Evolutionary conservation across 2,329 filamentous ascomycete genomes (phyloP).

Genomic region (Rachicladosporium sp.): DNA sequence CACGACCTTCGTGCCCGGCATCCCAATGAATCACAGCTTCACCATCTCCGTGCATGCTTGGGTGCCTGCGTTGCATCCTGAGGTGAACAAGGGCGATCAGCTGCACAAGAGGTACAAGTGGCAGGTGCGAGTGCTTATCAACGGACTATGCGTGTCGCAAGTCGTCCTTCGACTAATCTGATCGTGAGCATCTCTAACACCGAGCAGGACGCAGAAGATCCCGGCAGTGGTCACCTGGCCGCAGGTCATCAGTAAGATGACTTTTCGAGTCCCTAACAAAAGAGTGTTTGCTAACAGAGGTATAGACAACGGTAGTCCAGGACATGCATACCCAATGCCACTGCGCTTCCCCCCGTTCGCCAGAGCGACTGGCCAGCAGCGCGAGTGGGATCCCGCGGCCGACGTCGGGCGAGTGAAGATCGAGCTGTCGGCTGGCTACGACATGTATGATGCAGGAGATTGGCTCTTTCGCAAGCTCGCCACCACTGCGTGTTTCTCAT

Average conservation of each 20-base stretch:
- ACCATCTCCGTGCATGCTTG: conserved; percentile 66
- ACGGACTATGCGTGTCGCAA: conserved; percentile 44
- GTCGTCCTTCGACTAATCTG: conserved; percentile 1
- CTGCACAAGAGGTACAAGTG: conserved; percentile 26
- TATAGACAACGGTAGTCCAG: conserved; percentile 25
- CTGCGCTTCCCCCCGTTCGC: conserved; percentile 65
- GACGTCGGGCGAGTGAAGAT: conserved; percentile 64
- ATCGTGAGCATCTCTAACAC: neutral
- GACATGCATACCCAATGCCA: conserved; percentile 15
- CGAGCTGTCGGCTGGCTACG: conserved; percentile 60
- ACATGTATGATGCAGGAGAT: conserved; percentile 12
- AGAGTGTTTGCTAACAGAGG: no score
- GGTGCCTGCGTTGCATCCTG: conserved; percentile 19
- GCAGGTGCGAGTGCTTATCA: conserved; percentile 53
- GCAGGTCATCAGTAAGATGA: conserved; percentile 28
- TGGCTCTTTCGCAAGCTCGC: conserved; percentile 50
- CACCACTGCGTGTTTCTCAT: conserved; percentile 67
- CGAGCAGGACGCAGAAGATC: conserved; percentile 39
- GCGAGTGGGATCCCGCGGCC: conserved; percentile 60
- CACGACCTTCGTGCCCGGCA: conserved; percentile 58
- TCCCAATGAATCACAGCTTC: conserved; percentile 47
- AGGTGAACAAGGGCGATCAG: neutral
- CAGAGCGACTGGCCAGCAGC: conserved; percentile 54
- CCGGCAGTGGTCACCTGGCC: conserved; percentile 43
- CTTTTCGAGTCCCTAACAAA: no score